Percentiles rank a stretch among this genome's conserved stretches.
Conservation (phyloP, 495 filamentous ascomycete genomes). For the Lasiosphaeriaceae sp. region DNA sequence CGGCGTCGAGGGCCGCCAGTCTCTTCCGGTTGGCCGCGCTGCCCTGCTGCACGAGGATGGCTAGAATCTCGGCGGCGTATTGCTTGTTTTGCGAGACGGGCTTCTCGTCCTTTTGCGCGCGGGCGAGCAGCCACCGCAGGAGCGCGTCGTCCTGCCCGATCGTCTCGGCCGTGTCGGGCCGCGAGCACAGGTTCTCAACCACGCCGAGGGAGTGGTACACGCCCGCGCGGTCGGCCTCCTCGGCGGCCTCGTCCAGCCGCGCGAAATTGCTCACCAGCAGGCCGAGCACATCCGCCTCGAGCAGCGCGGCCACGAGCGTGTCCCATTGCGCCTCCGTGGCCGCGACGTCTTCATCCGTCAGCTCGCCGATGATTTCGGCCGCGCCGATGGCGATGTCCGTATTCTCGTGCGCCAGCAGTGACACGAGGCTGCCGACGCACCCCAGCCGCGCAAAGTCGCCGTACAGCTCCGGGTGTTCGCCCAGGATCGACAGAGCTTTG, state of each 20-base stretch:
- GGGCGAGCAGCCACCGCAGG: conserved; percentile 69
- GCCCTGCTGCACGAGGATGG: conserved; percentile 60
- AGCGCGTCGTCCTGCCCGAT: conserved; percentile 65
- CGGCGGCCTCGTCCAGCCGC: conserved; percentile 67
- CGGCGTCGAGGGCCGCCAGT: conserved; percentile 63
- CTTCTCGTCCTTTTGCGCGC: conserved; percentile 40
- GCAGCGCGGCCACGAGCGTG: conserved; percentile 71
- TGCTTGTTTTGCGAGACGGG: conserved; percentile 81
- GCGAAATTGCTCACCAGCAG: conserved; percentile 79
- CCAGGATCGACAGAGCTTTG: conserved; percentile 81
- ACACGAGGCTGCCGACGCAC: conserved; percentile 69
- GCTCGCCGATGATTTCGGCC: conserved; percentile 84
- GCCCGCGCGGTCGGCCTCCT: conserved; percentile 75
- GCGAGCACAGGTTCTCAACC: conserved; percentile 79
- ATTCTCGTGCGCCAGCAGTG: conserved; percentile 89
- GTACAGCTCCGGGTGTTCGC: conserved; percentile 84
- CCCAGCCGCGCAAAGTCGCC: conserved; percentile 77
- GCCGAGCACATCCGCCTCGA: conserved; percentile 78
- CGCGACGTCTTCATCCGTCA: conserved; percentile 91
- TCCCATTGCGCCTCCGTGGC: conserved; percentile 83
- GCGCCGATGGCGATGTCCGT: conserved; percentile 93
- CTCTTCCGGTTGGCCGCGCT: conserved; percentile 63
- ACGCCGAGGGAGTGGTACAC: conserved; percentile 83
- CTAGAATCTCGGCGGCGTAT: conserved; percentile 87
- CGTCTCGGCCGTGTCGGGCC: conserved; percentile 56